Percentiles rank a stretch among this genome's conserved stretches.
Evolutionary conservation across 176 grass and related monocot species (phyloP).

Genomic region (Carex myosuroides): DNA sequence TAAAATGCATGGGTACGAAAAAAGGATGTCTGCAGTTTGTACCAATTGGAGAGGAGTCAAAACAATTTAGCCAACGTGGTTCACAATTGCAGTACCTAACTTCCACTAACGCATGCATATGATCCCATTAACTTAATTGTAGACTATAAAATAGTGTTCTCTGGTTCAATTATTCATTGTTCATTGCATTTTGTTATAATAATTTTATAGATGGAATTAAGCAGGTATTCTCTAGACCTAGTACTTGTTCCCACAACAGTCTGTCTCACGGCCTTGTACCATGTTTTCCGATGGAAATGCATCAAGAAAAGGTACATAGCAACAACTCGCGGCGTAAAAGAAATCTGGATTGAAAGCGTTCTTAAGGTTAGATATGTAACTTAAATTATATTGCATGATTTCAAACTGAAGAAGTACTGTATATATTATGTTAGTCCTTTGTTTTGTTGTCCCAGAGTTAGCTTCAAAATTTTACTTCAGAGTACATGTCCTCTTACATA

Average conservation of each 20-base stretch:
- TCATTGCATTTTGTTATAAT: not conserved
- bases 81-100: slow-evolving; percentile 6
- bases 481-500: not conserved
- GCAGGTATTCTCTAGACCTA: slow-evolving; percentile 32
- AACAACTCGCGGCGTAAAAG: not conserved
- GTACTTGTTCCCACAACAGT: slow-evolving; percentile 32
- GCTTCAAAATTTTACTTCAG: not conserved
- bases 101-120: not conserved
- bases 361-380: slow-evolving; percentile 21
- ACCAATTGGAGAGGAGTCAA: not conserved
- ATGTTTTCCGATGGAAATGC: slow-evolving; percentile 24
- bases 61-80: not conserved
- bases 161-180: not conserved
- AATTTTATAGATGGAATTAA: slow-evolving; percentile 13
- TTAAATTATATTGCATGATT: not conserved
- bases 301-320: slow-evolving; percentile 15
- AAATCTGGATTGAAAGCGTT: slow-evolving; percentile 23
- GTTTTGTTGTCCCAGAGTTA: not conserved
- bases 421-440: not conserved
- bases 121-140: not conserved
- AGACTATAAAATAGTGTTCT: not conserved
- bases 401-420: not conserved
- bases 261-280: slow-evolving; percentile 32
- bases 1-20: not conserved
- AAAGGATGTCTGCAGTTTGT: not conserved